Base-by-base conservation (phyloP, 441 rosid species). In the Flueggea neowawraea region DNA sequence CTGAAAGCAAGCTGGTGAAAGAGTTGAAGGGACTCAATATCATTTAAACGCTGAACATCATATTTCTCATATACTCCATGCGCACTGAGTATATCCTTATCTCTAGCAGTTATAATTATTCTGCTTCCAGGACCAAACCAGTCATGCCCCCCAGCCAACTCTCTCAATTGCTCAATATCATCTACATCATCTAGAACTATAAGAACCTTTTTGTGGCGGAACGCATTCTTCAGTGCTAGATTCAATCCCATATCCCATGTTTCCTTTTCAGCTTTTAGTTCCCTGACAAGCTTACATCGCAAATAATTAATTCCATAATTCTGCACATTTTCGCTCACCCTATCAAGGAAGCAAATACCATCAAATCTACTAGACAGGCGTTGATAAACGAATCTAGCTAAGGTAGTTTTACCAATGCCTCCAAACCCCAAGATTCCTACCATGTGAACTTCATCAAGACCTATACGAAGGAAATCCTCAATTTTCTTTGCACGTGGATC, bases 151-250 rank as follows among this genome's bases (percentile, higher is more conserved):
- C 66, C 43, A 12, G 17, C 52, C 32, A 70, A 52, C 16, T 14
- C 10, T 33, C 41, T 41, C 12, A 69, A 14, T 33, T 68, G 73
- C 10, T 6, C 31, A 8, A 16, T 0, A 52, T 65, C 16, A 49
- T 16, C 57, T 28, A 68, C 67, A 61, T 73, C 77, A 28, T 73
- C 78, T 28, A 73, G 56, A 28, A 69, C 64, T 31, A 69, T 16
- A 10, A 73, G 55, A 22, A 65, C 63, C 45, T 52, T 60, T 14
- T 53, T 57, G 6, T 32, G 16, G 5, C 16, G 47, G 16, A 65
- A 52, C 28, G 50, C 43, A 5, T 14, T 12, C 36, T 36, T 39
- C 3, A 73, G 28, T 22, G 28, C 13, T 51, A n/a, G 16, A n/a
- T 51, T n/a, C 15, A 12, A 14, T 12, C 54, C 54, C 54, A 6